Percentiles rank a stretch among this genome's conserved stretches.
phyloP scores from a whole-genome alignment of 2,329 filamentous ascomycete species.

The Penicillium paneum region DNA sequence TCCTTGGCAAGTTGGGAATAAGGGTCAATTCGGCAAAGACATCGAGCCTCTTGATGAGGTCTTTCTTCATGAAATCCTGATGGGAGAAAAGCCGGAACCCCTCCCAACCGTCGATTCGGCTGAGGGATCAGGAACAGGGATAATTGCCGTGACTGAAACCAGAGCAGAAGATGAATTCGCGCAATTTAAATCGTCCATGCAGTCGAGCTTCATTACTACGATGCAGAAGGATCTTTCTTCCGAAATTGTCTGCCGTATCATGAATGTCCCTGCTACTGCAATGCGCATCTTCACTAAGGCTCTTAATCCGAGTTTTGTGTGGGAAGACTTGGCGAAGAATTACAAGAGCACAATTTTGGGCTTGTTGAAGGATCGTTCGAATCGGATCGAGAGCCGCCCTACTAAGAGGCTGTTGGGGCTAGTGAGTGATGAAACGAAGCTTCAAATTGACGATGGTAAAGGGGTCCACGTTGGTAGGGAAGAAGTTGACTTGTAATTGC shows the following conservation, averaged over 20 bases:
- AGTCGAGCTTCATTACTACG: not conserved
- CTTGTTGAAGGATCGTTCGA: not conserved
- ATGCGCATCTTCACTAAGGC: not conserved
- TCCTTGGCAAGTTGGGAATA: not conserved
- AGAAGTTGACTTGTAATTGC: too few relatives aligned
- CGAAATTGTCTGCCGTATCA: not conserved
- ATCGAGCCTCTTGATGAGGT: not conserved
- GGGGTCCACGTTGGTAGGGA: too few relatives aligned
- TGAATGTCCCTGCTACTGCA: not conserved
- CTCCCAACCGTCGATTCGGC: too few relatives aligned
- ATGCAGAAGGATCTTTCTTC: not conserved
- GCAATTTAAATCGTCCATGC: not conserved
- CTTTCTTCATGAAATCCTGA: not conserved
- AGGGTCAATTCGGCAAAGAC: not conserved
- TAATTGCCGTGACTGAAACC: too few relatives aligned
- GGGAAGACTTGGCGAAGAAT: not conserved
- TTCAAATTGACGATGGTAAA: not conserved
- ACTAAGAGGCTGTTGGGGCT: not conserved
- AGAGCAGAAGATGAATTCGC: not conserved
- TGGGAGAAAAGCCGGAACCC: not conserved
- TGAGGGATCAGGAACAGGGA: not conserved
- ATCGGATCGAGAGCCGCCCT: not conserved
- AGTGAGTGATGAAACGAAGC: not conserved
- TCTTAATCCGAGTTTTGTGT: not conserved
- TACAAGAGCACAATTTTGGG: not conserved